Base-by-base conservation (phyloP, 2,329 filamentous ascomycete species). In the Plectosphaerella cucumerina region DNA sequence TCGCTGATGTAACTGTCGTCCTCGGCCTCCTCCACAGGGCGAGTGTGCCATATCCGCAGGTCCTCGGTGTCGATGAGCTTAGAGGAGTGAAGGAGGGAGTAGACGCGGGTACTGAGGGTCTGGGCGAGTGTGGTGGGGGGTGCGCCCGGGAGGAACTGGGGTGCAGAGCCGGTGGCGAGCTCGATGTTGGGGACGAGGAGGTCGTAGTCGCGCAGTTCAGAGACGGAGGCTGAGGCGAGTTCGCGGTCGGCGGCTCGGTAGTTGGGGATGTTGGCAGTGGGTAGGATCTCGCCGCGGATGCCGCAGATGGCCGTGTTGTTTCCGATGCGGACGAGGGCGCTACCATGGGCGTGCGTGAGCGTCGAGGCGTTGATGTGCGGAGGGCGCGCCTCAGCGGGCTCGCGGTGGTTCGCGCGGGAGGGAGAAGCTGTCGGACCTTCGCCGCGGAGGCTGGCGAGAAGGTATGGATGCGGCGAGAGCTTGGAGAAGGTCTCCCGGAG, bases 221-320 rank as follows among this genome's bases (percentile, higher is more conserved):
- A 61, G 56, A 70, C 56, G 54, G 58, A 54, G 51, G 55, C 9
- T 57, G 70, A 54, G 63, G 63, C 15, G 49, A 67, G 60, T 56
- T 71, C 57, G 54, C 58, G 54, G 51, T 56, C 8, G 58, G 70
- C 54, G 64, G 64, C 18, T 62, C 86, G 73, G 69, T 78, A 87
- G 60, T 82, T 84, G 45, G 86, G 85, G 53, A 95, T 89, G 64
- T 90, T 84, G 47, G 81, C 78, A 3, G 87, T 85, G 45, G 85
- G 77, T 22, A 99, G 75, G 6, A 96, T 85, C 71, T 99, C 94
- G 48, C 80, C 92, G 43, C 93, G 84, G 18, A 99, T 84, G 51
- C 93, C 94, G 65, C 92, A 97, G 35, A 99, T 92, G n/a, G 92
- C 90, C 1, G 90, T 91, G 1, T 93, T 97, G 67, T 95, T 90